These are phyloP conservation scores for Yamadazyma sp. DNA, from an alignment of 805 yeast species.

Conservation along the genomic window DNA sequence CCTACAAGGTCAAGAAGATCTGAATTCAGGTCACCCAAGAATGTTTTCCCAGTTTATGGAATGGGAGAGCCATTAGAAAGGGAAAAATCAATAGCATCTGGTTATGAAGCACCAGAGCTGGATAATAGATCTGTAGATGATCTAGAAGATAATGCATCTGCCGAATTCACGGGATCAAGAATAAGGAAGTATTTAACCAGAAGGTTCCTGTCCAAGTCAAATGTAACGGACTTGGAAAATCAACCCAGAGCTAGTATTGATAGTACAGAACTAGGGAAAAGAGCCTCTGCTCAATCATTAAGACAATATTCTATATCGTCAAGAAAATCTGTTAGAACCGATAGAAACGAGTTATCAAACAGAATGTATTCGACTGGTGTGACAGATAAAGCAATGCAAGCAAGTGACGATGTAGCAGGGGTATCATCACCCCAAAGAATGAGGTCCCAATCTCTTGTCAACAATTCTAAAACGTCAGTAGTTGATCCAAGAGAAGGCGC, in stretches of 20 bases:
- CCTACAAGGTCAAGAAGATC: constrained; percentile 4
- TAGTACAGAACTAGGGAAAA: constrained; percentile 1
- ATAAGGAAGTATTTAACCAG: constrained; percentile 8
- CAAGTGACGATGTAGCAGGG: constrained; percentile 19
- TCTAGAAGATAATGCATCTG: constrained; percentile 10
- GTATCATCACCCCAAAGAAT: constrained; percentile 5
- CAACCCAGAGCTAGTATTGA: neutral
- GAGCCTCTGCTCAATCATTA: neutral
- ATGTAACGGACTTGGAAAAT: constrained; percentile 1
- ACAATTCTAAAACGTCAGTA: neutral
- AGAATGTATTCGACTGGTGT: constrained; percentile 17
- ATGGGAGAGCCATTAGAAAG: constrained; percentile 64
- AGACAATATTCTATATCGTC: constrained; percentile 13
- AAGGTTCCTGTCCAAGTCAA: constrained; percentile 1
- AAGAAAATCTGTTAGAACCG: constrained; percentile 8
- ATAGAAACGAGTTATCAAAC: constrained; percentile 6
- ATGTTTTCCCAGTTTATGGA: constrained; percentile 77
- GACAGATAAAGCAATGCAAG: constrained; percentile 11
- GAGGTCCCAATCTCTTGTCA: neutral
- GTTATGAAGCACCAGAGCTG: constrained; percentile 4
- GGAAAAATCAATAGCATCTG: constrained; percentile 56
- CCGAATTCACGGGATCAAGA: constrained; percentile 12
- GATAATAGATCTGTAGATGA: too few species aligned
- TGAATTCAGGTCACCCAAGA: constrained; percentile 53
- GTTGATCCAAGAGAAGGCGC: too few species aligned